Base-by-base conservation (phyloP, 2,329 filamentous ascomycete species). In the Xylaria sp. region DNA sequence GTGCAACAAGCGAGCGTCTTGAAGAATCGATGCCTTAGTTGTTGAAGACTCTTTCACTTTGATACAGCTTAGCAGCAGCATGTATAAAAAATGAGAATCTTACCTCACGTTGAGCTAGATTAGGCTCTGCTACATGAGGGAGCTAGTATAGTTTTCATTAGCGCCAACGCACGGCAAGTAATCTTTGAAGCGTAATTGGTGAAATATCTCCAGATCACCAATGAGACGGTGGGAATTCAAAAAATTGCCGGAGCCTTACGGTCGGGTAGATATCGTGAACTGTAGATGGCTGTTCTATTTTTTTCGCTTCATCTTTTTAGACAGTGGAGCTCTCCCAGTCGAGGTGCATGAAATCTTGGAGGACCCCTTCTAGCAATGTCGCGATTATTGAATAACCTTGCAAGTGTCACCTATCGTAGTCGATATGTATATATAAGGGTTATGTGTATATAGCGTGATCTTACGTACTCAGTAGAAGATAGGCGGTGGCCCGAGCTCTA, bases 401-500 rank as follows among this genome's bases (percentile, higher is more conserved):
- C 21, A 15, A 4, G 23, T 9, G 17, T 33, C 14, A 35, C 25
- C 35, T 3, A 23, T 1, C 35, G 55, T 63, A 50, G 28, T 5
- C 28, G 9, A 31, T 31, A 31, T 31, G 28, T 9, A 31, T 15
- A 55, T 0, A 55, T 21, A 8, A 8, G 38, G n/a, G 14, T 2
- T 12, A 35, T 12, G 33, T 19, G 19, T 11, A 45, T 43, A 23
- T 21, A 23, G 35, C n/a, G n/a, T n/a, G n/a, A n/a, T n/a, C n/a
- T n/a, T n/a, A n/a, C n/a, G n/a, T n/a, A n/a, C n/a, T n/a, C n/a
- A n/a, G n/a, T n/a, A n/a, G n/a, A n/a, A n/a, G n/a, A n/a, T n/a
- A n/a, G n/a, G 12, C 21, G 56, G 28, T 69, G 67, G 67, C 59
- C 67, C 66, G 63, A 68, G 67, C 67, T 69, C 61, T n/a, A 28